These are phyloP conservation scores for Trichoderma citrinoviride DNA, from an alignment of 2,329 filamentous ascomycete genomes.

Conservation along the genomic window DNA sequence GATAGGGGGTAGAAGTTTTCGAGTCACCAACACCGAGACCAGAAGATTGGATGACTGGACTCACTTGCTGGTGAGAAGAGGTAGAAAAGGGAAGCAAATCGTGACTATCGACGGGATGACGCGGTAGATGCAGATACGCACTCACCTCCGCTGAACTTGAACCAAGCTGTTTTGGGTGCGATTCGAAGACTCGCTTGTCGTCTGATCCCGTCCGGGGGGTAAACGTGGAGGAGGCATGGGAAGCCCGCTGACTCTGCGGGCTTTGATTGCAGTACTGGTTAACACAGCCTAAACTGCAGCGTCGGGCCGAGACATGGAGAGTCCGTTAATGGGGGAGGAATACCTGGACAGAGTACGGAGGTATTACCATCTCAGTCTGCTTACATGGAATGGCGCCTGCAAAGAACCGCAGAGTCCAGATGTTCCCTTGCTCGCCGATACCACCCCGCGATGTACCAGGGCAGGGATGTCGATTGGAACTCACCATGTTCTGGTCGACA, in stretches of 20 bases:
- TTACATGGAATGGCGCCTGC: no score
- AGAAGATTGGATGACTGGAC: not conserved
- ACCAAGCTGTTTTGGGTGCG: not conserved
- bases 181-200: not conserved
- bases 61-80: no score
- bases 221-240: not conserved
- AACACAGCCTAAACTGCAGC: not conserved
- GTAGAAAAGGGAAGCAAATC: not conserved
- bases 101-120: not conserved
- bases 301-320: not conserved
- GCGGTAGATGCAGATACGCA: not conserved
- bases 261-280: not conserved
- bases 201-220: conserved; percentile 5
- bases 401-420: no score
- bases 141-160: not conserved
- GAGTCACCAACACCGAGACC: not conserved
- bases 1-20: not conserved
- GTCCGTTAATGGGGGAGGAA: no score
- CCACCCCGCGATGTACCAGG: not conserved
- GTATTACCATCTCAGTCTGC: no score
- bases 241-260: not conserved
- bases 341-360: no score
- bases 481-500: not conserved
- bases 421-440: not conserved
- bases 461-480: not conserved